Percentiles rank a stretch among this genome's conserved stretches.
These are phyloP conservation scores for Cryphonectria carpinicola DNA, from an alignment of 2,329 filamentous ascomycete genomes.

Conservation along the genomic window DNA sequence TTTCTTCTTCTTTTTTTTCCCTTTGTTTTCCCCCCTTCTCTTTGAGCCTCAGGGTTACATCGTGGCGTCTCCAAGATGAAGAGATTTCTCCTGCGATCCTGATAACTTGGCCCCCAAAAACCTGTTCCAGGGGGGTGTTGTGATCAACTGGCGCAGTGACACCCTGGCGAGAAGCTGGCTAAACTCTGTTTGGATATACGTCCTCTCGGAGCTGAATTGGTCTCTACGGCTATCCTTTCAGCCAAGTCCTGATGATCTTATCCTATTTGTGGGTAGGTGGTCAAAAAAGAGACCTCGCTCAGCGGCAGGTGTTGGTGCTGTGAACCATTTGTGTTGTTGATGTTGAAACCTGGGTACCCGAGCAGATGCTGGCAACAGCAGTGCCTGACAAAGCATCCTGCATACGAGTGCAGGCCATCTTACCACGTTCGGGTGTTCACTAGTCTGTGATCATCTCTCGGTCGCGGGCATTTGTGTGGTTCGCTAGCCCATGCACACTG, in stretches of 20 bases:
- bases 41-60: conserved; percentile 28
- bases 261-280: background rate
- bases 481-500: conserved; percentile 18
- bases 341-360: too few species aligned
- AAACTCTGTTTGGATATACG: background rate
- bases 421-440: background rate
- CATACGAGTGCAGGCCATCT: conserved; percentile 19
- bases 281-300: background rate
- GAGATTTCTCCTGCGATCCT: conserved; percentile 1
- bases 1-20: background rate
- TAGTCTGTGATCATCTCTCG: conserved; percentile 1
- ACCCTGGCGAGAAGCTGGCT: background rate
- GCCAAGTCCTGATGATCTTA: background rate
- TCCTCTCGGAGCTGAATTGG: conserved; percentile 3
- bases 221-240: conserved; percentile 1
- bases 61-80: background rate
- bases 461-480: conserved; percentile 10
- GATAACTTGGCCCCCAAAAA: background rate
- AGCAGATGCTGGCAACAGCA: background rate
- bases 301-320: background rate
- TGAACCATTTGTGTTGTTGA: background rate
- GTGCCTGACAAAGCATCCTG: conserved; percentile 4
- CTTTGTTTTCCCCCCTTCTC: background rate
- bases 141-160: conserved; percentile 6
- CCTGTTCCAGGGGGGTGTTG: background rate